Evolutionary conservation across 2,329 filamentous ascomycete genomes (phyloP).

Genomic region (Fusarium compactum): DNA sequence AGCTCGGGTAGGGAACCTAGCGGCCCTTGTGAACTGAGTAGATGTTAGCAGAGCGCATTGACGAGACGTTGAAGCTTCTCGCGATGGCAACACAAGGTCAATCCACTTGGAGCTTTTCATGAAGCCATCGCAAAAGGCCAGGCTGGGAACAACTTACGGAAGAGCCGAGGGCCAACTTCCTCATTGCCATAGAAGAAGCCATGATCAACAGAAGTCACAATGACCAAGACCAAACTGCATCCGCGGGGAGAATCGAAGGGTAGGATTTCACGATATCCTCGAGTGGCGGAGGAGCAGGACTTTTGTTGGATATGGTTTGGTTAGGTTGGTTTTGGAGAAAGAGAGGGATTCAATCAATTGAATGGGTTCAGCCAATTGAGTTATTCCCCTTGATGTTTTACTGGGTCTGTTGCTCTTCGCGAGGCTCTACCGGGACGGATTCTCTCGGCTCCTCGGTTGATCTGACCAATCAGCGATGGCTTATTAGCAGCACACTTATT

Average conservation of each 20-base stretch:
- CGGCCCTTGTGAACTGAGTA: conserved; percentile 70
- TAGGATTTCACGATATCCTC: conserved; percentile 38
- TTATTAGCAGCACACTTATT: conserved; percentile 46
- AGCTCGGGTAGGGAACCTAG: conserved; percentile 75
- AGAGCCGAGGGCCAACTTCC: conserved; percentile 68
- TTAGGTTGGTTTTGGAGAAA: conserved; percentile 23
- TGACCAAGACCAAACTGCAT: conserved; percentile 50
- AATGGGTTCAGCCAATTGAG: conserved; percentile 41
- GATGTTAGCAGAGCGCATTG: conserved; percentile 40
- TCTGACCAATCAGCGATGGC: conserved; percentile 50
- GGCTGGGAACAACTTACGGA: conserved; percentile 60
- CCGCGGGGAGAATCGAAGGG: conserved; percentile 47
- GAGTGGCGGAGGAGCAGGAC: conserved; percentile 46
- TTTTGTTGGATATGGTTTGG: conserved; percentile 38
- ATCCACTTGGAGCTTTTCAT: background rate
- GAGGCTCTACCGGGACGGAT: conserved; percentile 47
- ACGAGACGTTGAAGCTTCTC: conserved; percentile 26
- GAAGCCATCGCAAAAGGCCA: conserved; percentile 35
- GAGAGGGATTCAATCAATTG: conserved; percentile 20
- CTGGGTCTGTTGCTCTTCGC: conserved; percentile 38
- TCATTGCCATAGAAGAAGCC: conserved; percentile 74
- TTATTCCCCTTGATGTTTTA: conserved; percentile 45
- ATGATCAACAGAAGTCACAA: conserved; percentile 55
- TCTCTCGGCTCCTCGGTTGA: conserved; percentile 54
- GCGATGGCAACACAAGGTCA: conserved; percentile 2